Conservation (phyloP, 129 eudicot species). For the Centella asiatica region DNA sequence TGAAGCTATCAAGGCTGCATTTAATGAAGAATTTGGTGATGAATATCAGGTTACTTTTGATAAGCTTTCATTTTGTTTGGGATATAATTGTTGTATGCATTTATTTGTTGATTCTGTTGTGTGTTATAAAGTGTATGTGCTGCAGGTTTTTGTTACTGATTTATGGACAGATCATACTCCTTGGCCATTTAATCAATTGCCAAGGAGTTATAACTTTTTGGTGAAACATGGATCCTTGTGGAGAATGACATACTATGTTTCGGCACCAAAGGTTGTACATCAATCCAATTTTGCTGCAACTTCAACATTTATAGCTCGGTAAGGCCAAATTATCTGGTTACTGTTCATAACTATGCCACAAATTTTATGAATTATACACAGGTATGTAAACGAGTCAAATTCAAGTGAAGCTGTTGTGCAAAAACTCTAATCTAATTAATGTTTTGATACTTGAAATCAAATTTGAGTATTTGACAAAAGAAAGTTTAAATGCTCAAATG, state of each 20-base stretch:
- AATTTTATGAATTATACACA: too few species aligned
- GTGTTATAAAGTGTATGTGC: constrained; percentile 17
- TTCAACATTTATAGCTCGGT: constrained; percentile 91
- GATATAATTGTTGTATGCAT: constrained; percentile 7
- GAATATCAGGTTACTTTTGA: constrained; percentile 61
- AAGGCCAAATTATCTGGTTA: constrained; percentile 12
- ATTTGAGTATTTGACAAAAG: too few species aligned
- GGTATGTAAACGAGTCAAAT: too few species aligned
- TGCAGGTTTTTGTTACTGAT: constrained; percentile 92
- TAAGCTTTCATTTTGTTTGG: neutral
- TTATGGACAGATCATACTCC: constrained; percentile 97
- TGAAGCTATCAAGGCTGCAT: constrained; percentile 89
- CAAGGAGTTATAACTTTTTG: constrained; percentile 88
- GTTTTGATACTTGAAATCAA: too few species aligned
- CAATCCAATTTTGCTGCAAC: constrained; percentile 96
- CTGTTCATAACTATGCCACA: neutral
- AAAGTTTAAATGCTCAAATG: too few species aligned
- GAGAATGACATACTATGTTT: constrained; percentile 81
- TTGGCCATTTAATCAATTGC: constrained; percentile 95
- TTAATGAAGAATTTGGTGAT: constrained; percentile 74
- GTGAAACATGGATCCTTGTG: constrained; percentile 89
- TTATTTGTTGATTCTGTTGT: constrained; percentile 21
- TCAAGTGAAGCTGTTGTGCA: too few species aligned
- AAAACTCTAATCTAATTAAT: too few species aligned
- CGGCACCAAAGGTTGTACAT: constrained; percentile 80